phyloP scores from a whole-genome alignment of 202 grass and related monocot genomes.

The Carex sylvatica region DNA sequence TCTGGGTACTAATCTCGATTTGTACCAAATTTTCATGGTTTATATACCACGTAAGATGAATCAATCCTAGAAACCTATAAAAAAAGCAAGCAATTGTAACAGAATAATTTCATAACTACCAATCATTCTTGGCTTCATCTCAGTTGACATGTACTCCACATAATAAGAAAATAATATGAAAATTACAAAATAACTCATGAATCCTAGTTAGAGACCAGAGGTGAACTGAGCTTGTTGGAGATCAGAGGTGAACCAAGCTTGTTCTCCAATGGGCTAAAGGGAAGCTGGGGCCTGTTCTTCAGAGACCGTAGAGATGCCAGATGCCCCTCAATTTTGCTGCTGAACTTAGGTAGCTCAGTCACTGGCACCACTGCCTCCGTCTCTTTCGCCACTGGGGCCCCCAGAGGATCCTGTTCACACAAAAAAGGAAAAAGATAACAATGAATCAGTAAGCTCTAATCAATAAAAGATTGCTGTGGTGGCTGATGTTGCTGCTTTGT shows the following conservation, averaged over 20 bases:
- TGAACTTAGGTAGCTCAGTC: slow-evolving; percentile 56
- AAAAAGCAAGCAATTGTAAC: not conserved
- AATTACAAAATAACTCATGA: not conserved
- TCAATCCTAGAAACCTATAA: too few species aligned
- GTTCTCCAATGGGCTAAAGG: slow-evolving; percentile 73
- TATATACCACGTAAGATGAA: too few species aligned
- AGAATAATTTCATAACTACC: not conserved
- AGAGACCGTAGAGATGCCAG: slow-evolving; percentile 57
- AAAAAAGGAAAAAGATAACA: not conserved
- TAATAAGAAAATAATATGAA: slow-evolving; percentile 5
- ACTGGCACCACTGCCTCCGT: slow-evolving; percentile 53
- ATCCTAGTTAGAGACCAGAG: slow-evolving; percentile 23
- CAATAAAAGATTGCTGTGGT: not conserved
- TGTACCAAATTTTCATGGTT: too few species aligned
- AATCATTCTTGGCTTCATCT: slow-evolving; percentile 8
- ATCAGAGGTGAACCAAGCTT: slow-evolving; percentile 49
- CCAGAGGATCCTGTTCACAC: slow-evolving; percentile 62
- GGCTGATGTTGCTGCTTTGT: not conserved
- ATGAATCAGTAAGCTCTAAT: not conserved
- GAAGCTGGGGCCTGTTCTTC: slow-evolving; percentile 37
- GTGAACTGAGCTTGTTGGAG: slow-evolving; percentile 44
- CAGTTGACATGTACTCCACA: slow-evolving; percentile 2
- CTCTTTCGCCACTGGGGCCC: slow-evolving; percentile 61
- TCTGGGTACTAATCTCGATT: too few species aligned
- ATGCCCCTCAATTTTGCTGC: slow-evolving; percentile 50